A percentile compares a stretch with the other conserved stretches of the same genome.
phyloP scores from a whole-genome alignment of 495 filamentous ascomycete species.

The Podospora conica region DNA sequence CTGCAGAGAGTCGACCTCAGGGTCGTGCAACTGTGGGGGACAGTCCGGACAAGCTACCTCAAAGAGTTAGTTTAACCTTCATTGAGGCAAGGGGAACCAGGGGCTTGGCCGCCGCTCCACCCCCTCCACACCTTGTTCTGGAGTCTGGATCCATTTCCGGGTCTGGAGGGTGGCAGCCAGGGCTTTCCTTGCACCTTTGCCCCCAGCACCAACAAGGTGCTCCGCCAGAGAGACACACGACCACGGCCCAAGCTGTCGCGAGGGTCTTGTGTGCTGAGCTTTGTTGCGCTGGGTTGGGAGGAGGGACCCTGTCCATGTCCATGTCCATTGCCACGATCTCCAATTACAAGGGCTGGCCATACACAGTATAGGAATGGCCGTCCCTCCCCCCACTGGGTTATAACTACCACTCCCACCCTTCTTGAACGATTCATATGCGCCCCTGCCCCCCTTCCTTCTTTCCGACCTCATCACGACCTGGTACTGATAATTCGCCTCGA shows the following conservation, averaged over 20 bases:
- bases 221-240: background rate
- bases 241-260: background rate
- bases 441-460: background rate
- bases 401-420: background rate
- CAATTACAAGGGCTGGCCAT: background rate
- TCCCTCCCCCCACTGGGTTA: background rate
- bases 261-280: background rate
- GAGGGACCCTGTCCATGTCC: background rate
- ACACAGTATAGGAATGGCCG: background rate
- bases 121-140: slow-evolving; percentile 1
- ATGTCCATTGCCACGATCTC: background rate
- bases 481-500: background rate
- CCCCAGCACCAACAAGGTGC: background rate
- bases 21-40: slow-evolving; percentile 6
- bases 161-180: background rate
- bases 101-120: background rate
- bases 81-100: background rate
- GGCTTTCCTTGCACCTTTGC: background rate
- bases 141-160: background rate
- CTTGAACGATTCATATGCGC: background rate
- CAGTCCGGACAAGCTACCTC: slow-evolving; percentile 4
- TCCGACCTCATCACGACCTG: background rate
- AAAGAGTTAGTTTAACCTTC: background rate
- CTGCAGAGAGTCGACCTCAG: background rate
- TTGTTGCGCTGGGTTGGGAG: background rate